Conservation (phyloP, 2,329 filamentous ascomycete genomes). For the Aspergillus ochraceoroseus region DNA sequence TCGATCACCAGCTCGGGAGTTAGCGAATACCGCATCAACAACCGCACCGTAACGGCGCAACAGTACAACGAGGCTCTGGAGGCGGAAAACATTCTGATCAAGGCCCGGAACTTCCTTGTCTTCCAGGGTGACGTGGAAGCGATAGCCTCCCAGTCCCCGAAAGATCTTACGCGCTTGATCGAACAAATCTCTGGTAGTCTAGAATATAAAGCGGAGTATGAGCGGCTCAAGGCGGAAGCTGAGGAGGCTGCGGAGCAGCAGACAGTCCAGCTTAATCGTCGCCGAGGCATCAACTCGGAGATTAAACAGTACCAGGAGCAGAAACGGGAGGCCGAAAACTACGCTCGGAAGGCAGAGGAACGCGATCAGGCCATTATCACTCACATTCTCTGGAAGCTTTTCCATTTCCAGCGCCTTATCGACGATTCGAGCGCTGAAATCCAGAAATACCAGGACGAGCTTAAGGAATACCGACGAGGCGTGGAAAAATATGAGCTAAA, state of each 20-base stretch:
- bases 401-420: conserved; percentile 89
- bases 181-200: conserved; percentile 97
- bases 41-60: conserved; percentile 77
- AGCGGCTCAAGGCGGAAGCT: conserved; percentile 76
- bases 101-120: conserved; percentile 93
- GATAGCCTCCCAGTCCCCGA: conserved; percentile 90
- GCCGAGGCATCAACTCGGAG: conserved; percentile 92
- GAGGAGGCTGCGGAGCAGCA: conserved; percentile 86
- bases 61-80: conserved; percentile 93
- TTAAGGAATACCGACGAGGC: conserved; percentile 85
- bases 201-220: conserved; percentile 92
- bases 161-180: conserved; percentile 86
- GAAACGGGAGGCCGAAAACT: conserved; percentile 91
- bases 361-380: conserved; percentile 86
- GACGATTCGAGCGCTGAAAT: conserved; percentile 88
- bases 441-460: conserved; percentile 85
- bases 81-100: conserved; percentile 93
- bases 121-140: conserved; percentile 98
- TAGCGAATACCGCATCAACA: conserved; percentile 97
- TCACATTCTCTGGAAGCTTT: conserved; percentile 94
- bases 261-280: conserved; percentile 78
- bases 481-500: conserved; percentile 77
- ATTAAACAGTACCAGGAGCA: conserved; percentile 97
- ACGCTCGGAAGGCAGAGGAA: conserved; percentile 83
- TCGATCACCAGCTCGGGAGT: conserved; percentile 81